phyloP scores from a whole-genome alignment of 1,284 basidiomycete species.

The Ceratobasidium sp. region DNA sequence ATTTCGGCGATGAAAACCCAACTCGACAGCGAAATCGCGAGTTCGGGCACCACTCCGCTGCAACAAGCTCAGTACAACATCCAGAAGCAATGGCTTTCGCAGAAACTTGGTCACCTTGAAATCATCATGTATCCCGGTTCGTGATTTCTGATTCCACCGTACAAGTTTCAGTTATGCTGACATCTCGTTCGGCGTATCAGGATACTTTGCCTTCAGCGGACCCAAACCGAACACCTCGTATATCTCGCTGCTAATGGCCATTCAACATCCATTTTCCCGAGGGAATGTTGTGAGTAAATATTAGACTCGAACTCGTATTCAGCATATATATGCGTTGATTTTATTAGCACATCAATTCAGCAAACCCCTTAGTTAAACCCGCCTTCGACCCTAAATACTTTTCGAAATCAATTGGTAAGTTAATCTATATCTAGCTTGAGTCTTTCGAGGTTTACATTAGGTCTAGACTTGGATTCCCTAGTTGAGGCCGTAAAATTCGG shows the following conservation, averaged over 20 bases:
- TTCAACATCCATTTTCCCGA: slow-evolving; percentile 54
- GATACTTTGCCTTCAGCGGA: slow-evolving; percentile 46
- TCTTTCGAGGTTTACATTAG: slow-evolving; percentile 47
- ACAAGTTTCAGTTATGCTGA: not conserved
- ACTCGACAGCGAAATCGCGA: slow-evolving; percentile 27
- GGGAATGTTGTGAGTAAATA: slow-evolving; percentile 41
- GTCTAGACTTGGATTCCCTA: slow-evolving; percentile 52
- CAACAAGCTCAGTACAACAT: slow-evolving; percentile 26
- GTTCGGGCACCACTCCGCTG: not conserved
- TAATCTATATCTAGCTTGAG: not conserved
- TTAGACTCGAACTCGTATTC: not conserved
- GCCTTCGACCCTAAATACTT: slow-evolving; percentile 30
- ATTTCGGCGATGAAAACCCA: slow-evolving; percentile 27
- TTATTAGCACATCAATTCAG: slow-evolving; percentile 18
- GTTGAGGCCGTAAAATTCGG: slow-evolving; percentile 53
- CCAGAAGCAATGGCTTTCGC: slow-evolving; percentile 19
- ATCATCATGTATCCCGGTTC: slow-evolving; percentile 46
- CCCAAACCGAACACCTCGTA: slow-evolving; percentile 47
- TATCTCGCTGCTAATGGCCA: slow-evolving; percentile 53
- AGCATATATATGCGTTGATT: not conserved
- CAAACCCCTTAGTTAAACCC: slow-evolving; percentile 21
- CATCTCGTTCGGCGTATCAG: not conserved
- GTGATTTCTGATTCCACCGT: not conserved
- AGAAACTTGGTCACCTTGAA: slow-evolving; percentile 48
- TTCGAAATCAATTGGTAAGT: slow-evolving; percentile 26